Evolutionary conservation across 148 eudicot genomes (phyloP).

Genomic region (Rhododendron kiyosumense): DNA sequence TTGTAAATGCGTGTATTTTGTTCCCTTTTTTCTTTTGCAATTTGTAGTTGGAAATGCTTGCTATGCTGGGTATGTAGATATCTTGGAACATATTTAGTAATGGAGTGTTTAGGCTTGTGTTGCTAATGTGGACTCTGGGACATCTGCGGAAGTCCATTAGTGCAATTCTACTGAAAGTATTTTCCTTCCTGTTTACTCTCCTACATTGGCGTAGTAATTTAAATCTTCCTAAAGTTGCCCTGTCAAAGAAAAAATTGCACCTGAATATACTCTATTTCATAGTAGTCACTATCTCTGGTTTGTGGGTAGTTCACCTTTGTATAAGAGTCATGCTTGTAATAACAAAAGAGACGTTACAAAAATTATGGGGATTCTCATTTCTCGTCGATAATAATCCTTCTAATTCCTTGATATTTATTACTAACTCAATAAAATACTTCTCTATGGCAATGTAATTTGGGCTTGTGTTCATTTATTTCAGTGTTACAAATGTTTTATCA

Average conservation of each 20-base stretch:
- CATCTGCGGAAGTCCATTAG: neutral
- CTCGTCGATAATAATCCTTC: neutral
- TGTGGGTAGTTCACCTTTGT: neutral
- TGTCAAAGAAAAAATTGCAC: neutral
- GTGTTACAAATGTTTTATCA: neutral
- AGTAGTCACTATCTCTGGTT: neutral
- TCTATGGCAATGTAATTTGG: neutral
- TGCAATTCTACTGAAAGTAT: neutral
- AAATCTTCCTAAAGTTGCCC: neutral
- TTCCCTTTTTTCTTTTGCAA: neutral
- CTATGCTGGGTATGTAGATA: neutral
- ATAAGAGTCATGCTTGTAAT: neutral
- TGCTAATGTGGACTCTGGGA: neutral
- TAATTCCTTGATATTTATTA: neutral
- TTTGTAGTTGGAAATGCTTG: neutral
- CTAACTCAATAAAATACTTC: neutral
- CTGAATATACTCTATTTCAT: neutral
- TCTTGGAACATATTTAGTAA: constrained; percentile 1
- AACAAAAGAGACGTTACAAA: neutral
- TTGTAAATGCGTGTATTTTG: neutral
- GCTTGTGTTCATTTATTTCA: neutral
- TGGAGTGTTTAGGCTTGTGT: neutral
- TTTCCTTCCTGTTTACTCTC: neutral
- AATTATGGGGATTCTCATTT: neutral
- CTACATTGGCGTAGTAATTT: neutral